These are phyloP conservation scores for Pugionium cornutum DNA, from an alignment of 345 rosid species.

Conservation along the genomic window DNA sequence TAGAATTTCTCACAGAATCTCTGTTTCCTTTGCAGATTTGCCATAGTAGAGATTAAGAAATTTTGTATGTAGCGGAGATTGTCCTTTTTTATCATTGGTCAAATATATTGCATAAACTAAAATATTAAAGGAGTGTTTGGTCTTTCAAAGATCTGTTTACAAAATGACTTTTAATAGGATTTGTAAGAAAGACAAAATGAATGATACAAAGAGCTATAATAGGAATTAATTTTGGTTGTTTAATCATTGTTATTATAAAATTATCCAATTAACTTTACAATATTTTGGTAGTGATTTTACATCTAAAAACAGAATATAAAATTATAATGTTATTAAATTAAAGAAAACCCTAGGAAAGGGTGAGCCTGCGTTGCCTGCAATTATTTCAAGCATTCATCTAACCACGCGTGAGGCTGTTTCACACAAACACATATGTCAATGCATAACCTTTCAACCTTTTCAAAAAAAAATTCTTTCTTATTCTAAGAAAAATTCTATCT, in stretches of 20 bases:
- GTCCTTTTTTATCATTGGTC: not conserved
- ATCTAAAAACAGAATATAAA: not conserved
- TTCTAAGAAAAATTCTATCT: not conserved
- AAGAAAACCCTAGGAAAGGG: slow-evolving; percentile 36
- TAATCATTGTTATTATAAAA: no score
- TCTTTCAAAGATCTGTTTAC: not conserved
- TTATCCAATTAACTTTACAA: not conserved
- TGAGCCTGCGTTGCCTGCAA: slow-evolving; percentile 36
- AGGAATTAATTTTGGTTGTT: no score
- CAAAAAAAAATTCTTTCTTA: no score
- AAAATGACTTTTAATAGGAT: not conserved
- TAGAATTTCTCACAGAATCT: no score
- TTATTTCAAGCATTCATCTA: slow-evolving; percentile 41
- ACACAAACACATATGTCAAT: slow-evolving; percentile 45
- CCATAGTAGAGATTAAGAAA: no score
- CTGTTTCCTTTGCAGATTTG: no score
- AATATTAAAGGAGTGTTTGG: not conserved
- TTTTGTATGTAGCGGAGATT: no score
- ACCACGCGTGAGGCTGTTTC: slow-evolving; percentile 44
- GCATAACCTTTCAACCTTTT: slow-evolving; percentile 13
- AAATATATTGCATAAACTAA: not conserved
- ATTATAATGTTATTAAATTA: not conserved
- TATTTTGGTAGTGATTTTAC: slow-evolving; percentile 4
- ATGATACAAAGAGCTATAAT: not conserved
- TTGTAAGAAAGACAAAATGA: not conserved